Evolutionary conservation across 2,329 filamentous ascomycete genomes (phyloP), one percentile per base, ranked within the genome.

Genomic region (Thermomyces lanuginosus): DNA sequence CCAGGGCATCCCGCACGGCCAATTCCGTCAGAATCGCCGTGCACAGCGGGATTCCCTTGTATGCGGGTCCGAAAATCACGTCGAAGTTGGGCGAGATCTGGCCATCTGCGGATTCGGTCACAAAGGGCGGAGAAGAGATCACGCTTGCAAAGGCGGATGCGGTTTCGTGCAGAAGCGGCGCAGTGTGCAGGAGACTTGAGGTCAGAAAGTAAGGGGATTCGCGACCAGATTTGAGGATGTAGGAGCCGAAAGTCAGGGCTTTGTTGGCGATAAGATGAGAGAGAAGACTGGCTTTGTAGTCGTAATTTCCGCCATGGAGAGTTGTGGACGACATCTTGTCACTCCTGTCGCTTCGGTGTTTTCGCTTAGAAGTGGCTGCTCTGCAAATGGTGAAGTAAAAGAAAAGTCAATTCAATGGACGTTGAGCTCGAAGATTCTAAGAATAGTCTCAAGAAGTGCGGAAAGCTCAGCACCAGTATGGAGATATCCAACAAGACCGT

Each of bases 191-290:
- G 44, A 80, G 72, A 33, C 84, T 83, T 24, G 84, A 83, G 56
- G 92, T 93, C 72, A 95, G 92, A 65, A 95, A 95, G 67, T 95
- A 95, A 21, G 89, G 89, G 8, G 83, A 92, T 43, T 55, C 49
- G 45, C 86, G 80, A 56, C 81, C 80, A 28, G 84, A 93, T 61
- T 98, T 98, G 48, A 98, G 72, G 42, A 83, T 79, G 60, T 48
- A 58, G 26, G 46, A 46, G 29, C 55, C 54, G 36, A 58, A 58
- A 11, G 53, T 46, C 21, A 59, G 45, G 29, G 53, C 54, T 30
- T 49, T 50, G 39, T 48, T 51, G 37, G 51, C 44, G 28, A 57
- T 44, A 21, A 55, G 45, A 18, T 51, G 35, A 6, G 49, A 46
- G 17, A 58, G 41, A 7, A 58, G 43, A 9, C 42, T 44, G 19